Evolutionary conservation across 768 basidiomycete species (phyloP), one percentile per base, ranked within the genome.

Genomic region (Clitopilus hobsonii): DNA sequence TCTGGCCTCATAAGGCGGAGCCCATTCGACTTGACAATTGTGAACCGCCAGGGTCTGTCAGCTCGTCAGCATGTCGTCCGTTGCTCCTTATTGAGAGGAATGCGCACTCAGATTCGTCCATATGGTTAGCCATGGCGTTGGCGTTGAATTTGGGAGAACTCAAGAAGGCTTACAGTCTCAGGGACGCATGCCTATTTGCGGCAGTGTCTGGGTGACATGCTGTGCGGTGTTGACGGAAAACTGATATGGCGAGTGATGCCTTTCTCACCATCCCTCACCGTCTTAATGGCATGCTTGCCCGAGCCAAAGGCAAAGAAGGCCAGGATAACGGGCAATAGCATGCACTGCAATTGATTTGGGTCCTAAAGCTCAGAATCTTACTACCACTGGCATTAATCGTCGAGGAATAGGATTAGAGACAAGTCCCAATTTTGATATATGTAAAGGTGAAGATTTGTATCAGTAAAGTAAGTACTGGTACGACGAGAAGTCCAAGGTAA

Each of bases 1-100:
- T 85, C 86, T 0, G 80, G 74, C 36, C 84, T 78, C 62, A 88
- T 67, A 18, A 79, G 59, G 55, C 70, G 74, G 36, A 80, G 63
- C 2, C 79, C 78, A 38, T 77, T 71, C 4, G 74, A 45, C 16
- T 23, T 18, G 18, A 45, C 41, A 20, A 45, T 45, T 2, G 41
- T 45, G 41, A 45, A 45, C 41, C 41, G 41, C 41, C 41, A 45
- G 41, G 41, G 41, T 23, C 41, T 45, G 41, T 45, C n/a, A n/a
- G n/a, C n/a, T 16, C 11, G 11, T 45, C 16, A 20, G 22, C 5
- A 20, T 45, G 41, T 23, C 41, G 22, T 45, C 3, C 8, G 22
- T 45, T 20, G 41, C 8, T 20, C 22, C 2, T 20, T 5, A 2
- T 23, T 3, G 3, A 23, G 22, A 4, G n/a, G 10, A 45, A 11